Percentiles rank a stretch among this genome's conserved stretches.
Conservation (phyloP, 2,329 filamentous ascomycete genomes). For the Pezicula rhizophila region DNA sequence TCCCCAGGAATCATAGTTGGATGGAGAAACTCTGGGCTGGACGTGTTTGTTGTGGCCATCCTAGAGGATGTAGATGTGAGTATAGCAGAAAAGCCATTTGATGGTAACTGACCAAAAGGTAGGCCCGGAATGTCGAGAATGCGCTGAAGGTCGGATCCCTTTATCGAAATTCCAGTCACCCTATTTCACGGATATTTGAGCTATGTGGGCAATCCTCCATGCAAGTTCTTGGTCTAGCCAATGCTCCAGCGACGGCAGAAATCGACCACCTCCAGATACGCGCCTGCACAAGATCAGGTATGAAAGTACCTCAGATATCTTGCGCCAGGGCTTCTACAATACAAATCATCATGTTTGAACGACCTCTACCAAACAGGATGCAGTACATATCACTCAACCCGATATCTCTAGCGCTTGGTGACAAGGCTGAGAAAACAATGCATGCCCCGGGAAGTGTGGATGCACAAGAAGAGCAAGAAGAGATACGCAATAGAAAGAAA, state of each 20-base stretch:
- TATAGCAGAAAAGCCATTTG: constrained; percentile 7
- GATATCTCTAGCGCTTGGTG: constrained; percentile 78
- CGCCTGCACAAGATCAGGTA: constrained; percentile 46
- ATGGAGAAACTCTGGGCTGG: constrained; percentile 87
- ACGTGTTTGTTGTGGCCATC: constrained; percentile 84
- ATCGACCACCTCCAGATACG: constrained; percentile 68
- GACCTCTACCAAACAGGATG: constrained; percentile 81
- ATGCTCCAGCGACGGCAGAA: constrained; percentile 46
- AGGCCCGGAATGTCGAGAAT: constrained; percentile 69
- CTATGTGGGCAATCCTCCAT: constrained; percentile 78
- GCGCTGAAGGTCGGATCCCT: constrained; percentile 79
- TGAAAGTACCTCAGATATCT: constrained; percentile 62
- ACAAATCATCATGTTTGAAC: constrained; percentile 84
- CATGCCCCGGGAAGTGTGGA: constrained; percentile 53
- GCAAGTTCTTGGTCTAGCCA: constrained; percentile 80
- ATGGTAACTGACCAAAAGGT: constrained; percentile 18
- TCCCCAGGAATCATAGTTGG: constrained; percentile 83
- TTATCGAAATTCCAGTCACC: constrained; percentile 75
- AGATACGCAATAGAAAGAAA: constrained; percentile 49
- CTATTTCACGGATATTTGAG: constrained; percentile 73
- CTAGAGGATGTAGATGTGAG: constrained; percentile 85
- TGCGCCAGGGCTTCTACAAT: constrained; percentile 68
- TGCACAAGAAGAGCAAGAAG: constrained; percentile 64
- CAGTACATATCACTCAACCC: constrained; percentile 91
- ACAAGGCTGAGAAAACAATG: constrained; percentile 47